Evolutionary conservation across 2,329 filamentous ascomycete genomes (phyloP), one percentile per base, ranked within the genome.

Genomic region (Aspergillus udagawae): DNA sequence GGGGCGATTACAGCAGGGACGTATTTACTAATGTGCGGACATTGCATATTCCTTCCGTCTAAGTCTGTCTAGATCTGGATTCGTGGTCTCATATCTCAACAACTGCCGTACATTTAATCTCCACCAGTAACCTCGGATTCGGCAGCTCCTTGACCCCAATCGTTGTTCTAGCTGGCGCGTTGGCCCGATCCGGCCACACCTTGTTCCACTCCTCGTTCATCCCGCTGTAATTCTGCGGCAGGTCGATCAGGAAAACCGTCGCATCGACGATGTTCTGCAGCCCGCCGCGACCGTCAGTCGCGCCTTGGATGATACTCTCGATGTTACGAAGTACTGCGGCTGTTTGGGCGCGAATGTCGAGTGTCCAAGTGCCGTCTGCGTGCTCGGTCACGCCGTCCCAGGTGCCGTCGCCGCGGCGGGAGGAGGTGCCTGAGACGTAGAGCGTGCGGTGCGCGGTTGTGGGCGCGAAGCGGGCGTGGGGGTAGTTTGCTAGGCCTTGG

Each of bases 191-290:
- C 6, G 69, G 56, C 60, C 75, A 79, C 6, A 77, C 66, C 55
- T 72, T 73, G 60, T 79, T 78, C 76, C 77, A 79, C 59, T 75
- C 75, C 57, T 76, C 75, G 51, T 79, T 78, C 76, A 79, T 78
- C 14, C 73, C 76, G 3, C 67, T 66, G 56, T 79, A 79, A 32
- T 78, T 66, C 2, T 61, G 61, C 51, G 75, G 67, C 70, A 78
- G 74, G 57, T 78, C 72, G 4, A 73, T 57, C 6, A 79, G 57
- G 54, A 76, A 79, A 7, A 79, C 73, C 17, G 75, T 74, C 9
- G 75, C 69, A 55, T 78, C 74, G 28, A 77, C 71, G 6, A 76
- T 62, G 61, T 77, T 75, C 3, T 66, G 60, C 32, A 77, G 66
- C 48, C 69, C 67, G 2, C 70, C 74, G 55, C 70, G 70, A 25